A percentile compares a stretch with the other conserved stretches of the same genome.
Evolutionary conservation across 192 early-diverging fungal genomes (phyloP).

Genomic region (Diversispora epigaea): DNA sequence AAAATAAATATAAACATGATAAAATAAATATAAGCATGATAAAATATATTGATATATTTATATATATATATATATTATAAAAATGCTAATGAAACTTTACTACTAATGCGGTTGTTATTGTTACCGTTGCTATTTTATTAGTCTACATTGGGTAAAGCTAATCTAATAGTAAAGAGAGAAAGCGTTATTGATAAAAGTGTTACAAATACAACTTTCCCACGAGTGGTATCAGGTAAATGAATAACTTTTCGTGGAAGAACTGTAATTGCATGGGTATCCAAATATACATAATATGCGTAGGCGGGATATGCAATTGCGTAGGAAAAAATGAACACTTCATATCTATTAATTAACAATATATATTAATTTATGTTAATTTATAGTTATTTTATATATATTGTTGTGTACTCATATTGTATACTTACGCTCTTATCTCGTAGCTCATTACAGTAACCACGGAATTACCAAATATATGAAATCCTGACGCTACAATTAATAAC

Average conservation of each 20-base stretch:
- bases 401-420: too few species aligned
- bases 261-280: conserved; percentile 36
- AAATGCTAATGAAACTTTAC: too few species aligned
- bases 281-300: conserved; percentile 42
- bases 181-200: conserved; percentile 24
- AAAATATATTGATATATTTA: too few species aligned
- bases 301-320: conserved; percentile 38
- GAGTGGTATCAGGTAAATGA: conserved; percentile 35
- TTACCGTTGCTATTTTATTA: too few species aligned
- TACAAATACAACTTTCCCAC: conserved; percentile 30
- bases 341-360: not conserved
- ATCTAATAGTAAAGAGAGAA: conserved; percentile 28
- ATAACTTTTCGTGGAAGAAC: conserved; percentile 36
- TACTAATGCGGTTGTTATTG: too few species aligned
- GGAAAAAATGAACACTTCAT: conserved; percentile 17
- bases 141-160: not conserved
- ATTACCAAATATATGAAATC: conserved; percentile 45
- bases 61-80: too few species aligned
- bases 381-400: too few species aligned
- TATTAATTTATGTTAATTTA: too few species aligned
- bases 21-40: too few species aligned
- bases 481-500: conserved; percentile 37
- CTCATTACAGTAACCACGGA: conserved; percentile 39
- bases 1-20: too few species aligned
- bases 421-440: not conserved